Percentiles rank a stretch among this genome's conserved stretches.
Conservation (phyloP, 306 rosid species). For the Quercus robur region DNA sequence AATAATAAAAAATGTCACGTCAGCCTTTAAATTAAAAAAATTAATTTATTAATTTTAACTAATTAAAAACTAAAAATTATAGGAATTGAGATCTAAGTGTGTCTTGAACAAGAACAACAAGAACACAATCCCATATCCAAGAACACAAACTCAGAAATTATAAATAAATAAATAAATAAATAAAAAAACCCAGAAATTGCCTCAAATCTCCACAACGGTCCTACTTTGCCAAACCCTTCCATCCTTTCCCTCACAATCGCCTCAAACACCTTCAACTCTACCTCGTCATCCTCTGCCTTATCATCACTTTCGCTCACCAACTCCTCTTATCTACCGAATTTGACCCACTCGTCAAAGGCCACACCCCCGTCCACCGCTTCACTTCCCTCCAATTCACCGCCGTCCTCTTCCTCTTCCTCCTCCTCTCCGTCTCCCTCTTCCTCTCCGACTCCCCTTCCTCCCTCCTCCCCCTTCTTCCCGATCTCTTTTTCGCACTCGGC, state of each 20-base stretch:
- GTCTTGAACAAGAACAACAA: too few species aligned
- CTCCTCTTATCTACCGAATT: constrained; percentile 49
- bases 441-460: constrained; percentile 48
- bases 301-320: constrained; percentile 52
- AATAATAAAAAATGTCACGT: too few species aligned
- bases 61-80: too few species aligned
- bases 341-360: constrained; percentile 74
- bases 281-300: constrained; percentile 40
- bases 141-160: too few species aligned
- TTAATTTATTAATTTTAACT: too few species aligned
- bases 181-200: constrained; percentile 12
- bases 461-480: constrained; percentile 51
- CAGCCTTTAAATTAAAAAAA: too few species aligned
- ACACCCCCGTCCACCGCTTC: constrained; percentile 78
- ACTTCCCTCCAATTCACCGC: constrained; percentile 74
- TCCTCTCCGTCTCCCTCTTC: constrained; percentile 54
- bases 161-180: too few species aligned
- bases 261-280: constrained; percentile 59
- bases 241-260: constrained; percentile 52
- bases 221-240: constrained; percentile 76
- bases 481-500: constrained; percentile 62
- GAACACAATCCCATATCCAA: too few species aligned
- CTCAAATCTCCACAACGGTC: constrained; percentile 61
- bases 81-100: too few species aligned
- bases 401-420: constrained; percentile 58